phyloP scores from a whole-genome alignment of 805 yeast genomes.

The Brettanomyces bruxellensis region DNA sequence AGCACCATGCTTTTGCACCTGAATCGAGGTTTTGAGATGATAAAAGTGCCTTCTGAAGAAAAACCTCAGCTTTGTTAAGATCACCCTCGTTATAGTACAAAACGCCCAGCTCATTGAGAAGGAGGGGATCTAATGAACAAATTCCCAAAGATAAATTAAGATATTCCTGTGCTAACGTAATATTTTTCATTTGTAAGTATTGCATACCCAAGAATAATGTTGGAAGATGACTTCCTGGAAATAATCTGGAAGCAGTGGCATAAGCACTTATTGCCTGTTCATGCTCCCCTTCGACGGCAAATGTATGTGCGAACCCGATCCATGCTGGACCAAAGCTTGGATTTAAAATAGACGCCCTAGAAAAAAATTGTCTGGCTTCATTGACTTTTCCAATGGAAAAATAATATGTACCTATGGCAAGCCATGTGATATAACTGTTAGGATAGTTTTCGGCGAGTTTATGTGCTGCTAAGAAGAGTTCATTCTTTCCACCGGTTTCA shows the following conservation, averaged over 20 bases:
- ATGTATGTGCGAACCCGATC: conserved; percentile 98
- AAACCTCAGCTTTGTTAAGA: conserved; percentile 57
- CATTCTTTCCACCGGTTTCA: conserved; percentile 77
- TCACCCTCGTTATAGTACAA: conserved; percentile 73
- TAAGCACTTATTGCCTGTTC: conserved; percentile 97
- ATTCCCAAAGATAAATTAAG: conserved; percentile 63
- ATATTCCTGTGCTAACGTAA: conserved; percentile 80
- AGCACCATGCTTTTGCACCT: conserved; percentile 75
- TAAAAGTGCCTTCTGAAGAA: conserved; percentile 59
- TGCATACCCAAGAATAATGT: conserved; percentile 92
- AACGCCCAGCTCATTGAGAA: conserved; percentile 90
- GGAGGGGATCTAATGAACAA: conserved; percentile 78
- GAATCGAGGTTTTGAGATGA: conserved; percentile 63
- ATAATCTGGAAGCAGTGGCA: conserved; percentile 87
- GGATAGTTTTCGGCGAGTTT: conserved; percentile 81
- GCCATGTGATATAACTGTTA: conserved; percentile 76
- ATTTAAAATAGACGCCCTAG: conserved; percentile 79
- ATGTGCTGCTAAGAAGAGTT: conserved; percentile 72
- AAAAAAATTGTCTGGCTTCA: conserved; percentile 82
- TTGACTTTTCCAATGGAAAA: conserved; percentile 59
- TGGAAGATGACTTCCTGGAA: conserved; percentile 87
- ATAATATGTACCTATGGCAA: conserved; percentile 87
- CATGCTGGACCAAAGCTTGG: conserved; percentile 93
- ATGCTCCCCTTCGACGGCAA: conserved; percentile 97
- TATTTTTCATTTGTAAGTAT: conserved; percentile 78